Evolutionary conservation across 2,329 filamentous ascomycete species (phyloP).

Genomic region (Fusarium citri): DNA sequence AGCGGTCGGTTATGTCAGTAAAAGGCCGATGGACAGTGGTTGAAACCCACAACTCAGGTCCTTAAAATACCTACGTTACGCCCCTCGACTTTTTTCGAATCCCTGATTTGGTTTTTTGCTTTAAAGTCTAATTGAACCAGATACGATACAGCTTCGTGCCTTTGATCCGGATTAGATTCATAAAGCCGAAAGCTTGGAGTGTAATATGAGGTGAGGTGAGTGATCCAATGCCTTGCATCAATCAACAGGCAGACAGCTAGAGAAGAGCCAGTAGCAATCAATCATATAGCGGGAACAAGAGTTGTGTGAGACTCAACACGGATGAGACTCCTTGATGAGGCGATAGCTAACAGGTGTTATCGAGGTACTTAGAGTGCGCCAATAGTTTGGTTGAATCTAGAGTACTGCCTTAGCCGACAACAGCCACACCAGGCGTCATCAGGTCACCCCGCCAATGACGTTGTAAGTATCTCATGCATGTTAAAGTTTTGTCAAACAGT

Average conservation of each 20-base stretch:
- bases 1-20: conserved; percentile 44
- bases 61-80: conserved; percentile 12
- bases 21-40: conserved; percentile 34
- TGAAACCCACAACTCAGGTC: conserved; percentile 38
- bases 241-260: conserved; percentile 21
- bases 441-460: conserved; percentile 49
- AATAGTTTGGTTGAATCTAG: accelerated
- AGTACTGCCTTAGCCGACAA: conserved; percentile 24
- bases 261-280: conserved; percentile 32
- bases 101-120: conserved; percentile 13
- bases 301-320: conserved; percentile 30
- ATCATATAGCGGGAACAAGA: conserved; percentile 35
- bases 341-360: conserved; percentile 18
- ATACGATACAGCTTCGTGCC: not conserved
- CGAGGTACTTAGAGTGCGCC: not conserved
- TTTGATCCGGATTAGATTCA: not conserved
- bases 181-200: conserved; percentile 33
- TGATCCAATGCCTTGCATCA: conserved; percentile 32
- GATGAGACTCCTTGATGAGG: conserved; percentile 20
- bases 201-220: conserved; percentile 25
- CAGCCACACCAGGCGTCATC: conserved; percentile 33
- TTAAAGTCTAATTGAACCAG: conserved; percentile 31
- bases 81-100: conserved; percentile 26
- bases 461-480: conserved; percentile 34
- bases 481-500: conserved; percentile 27